Base-by-base conservation (phyloP, 257 asterid genomes). In the Nemophila menziesii region DNA sequence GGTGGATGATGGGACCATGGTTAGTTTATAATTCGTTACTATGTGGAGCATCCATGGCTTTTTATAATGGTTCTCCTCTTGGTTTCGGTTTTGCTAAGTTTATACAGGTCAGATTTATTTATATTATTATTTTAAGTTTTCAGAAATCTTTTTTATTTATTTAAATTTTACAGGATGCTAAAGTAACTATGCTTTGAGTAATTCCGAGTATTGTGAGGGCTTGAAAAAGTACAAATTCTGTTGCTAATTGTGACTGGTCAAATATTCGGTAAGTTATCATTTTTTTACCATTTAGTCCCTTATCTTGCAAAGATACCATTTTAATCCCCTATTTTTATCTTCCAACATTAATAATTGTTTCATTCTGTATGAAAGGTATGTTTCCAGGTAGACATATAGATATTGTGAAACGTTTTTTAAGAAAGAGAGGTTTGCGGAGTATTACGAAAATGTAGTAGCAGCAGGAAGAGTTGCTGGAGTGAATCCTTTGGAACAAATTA, bases 1-100 rank as follows among this genome's bases (percentile, higher is more conserved):
- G 98, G 49, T 89, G 98, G 98, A 89, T 89, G 98, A 89, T 89
- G 98, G 98, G 98, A 24, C 98, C 98, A 54, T 66, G 86, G 77
- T 85, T 89, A 63, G 85, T 89, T 43, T 89, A 89, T 64, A 81
- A 85, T 21, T 70, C 95, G 34, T 60, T 89, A 33, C 61, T 89
- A 43, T 84, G 84, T 55, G 82, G 92, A 44, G 95, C 98, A 73
- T 73, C 98, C 22, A 72, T 89, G 60, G 94, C 98, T 49, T 72
- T 89, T 38, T 84, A 84, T 66, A 74, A 71, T 70, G 98, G 98
- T 58, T 76, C 94, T 55, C 95, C 95, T 20, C 93, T 89, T 63
- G 85, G 85, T 58, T 64, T 86, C 58, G 90, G 95, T 44, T 89
- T 89, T 65, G 86, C 95, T 44, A 80, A 84, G 74, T 84, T 89